These are phyloP conservation scores for Carex pumila DNA, from an alignment of 176 grass and related monocot species.

Conservation along the genomic window DNA sequence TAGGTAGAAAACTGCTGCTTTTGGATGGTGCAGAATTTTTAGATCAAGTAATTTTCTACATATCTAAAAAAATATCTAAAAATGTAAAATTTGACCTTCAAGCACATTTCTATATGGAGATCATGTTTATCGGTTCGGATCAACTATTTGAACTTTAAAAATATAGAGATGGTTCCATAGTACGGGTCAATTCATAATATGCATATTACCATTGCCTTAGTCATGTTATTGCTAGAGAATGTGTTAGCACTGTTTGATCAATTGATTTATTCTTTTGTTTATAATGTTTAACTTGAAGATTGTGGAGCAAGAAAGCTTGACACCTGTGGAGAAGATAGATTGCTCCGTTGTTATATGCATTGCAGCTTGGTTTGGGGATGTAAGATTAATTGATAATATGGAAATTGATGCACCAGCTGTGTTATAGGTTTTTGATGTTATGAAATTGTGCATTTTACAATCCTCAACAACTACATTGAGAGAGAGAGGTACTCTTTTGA, in stretches of 20 bases:
- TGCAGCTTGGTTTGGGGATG: constrained; percentile 71
- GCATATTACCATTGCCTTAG: too few relatives aligned
- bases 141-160: too few relatives aligned
- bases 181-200: too few relatives aligned
- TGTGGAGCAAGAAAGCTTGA: constrained; percentile 63
- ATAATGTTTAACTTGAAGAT: constrained; percentile 31
- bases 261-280: background rate
- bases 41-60: too few relatives aligned
- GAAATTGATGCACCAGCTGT: constrained; percentile 34
- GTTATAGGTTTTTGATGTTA: background rate
- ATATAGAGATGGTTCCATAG: too few relatives aligned
- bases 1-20: too few relatives aligned
- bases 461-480: background rate
- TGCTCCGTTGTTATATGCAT: constrained; percentile 49
- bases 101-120: too few relatives aligned
- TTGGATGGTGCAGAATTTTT: too few relatives aligned
- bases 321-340: constrained; percentile 32
- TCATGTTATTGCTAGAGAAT: background rate
- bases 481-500: background rate
- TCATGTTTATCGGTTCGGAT: too few relatives aligned
- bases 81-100: too few relatives aligned
- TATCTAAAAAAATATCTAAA: too few relatives aligned
- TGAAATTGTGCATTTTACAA: background rate
- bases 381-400: constrained; percentile 73
- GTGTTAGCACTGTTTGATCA: background rate